Evolutionary conservation across 176 grass and related monocot species (phyloP).

Genomic region (Rhipidocladum racemiflorum): DNA sequence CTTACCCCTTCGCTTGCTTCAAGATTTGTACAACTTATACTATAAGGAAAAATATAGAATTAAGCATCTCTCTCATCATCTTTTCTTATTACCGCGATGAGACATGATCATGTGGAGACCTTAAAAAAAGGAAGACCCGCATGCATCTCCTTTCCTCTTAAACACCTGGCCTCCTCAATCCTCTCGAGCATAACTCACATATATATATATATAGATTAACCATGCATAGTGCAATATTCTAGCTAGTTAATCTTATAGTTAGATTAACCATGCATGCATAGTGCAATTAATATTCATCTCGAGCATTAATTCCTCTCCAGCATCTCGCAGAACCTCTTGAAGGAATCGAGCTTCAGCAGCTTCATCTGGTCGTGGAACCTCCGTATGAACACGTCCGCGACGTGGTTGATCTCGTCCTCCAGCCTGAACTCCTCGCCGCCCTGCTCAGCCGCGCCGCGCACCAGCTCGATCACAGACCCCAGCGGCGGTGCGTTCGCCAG

Average conservation of each 20-base stretch:
- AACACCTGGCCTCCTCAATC: too few species aligned
- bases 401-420: constrained; percentile 78
- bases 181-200: too few species aligned
- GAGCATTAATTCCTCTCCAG: constrained; percentile 43
- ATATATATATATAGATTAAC: too few species aligned
- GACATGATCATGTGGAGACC: too few species aligned
- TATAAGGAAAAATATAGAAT: too few species aligned
- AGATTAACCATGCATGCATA: not conserved
- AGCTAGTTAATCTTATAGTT: not conserved
- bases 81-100: too few species aligned
- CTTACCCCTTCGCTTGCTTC: too few species aligned
- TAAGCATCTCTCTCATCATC: too few species aligned
- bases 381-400: constrained; percentile 75
- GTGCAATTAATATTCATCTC: not conserved
- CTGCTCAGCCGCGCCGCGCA: constrained; percentile 43
- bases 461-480: constrained; percentile 60
- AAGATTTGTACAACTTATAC: too few species aligned
- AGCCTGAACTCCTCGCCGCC: constrained; percentile 54
- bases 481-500: not conserved
- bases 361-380: constrained; percentile 80
- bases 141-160: too few species aligned
- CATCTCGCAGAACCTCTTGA: constrained; percentile 95
- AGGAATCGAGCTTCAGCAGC: constrained; percentile 96
- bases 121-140: too few species aligned
- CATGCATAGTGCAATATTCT: too few species aligned